phyloP scores from a whole-genome alignment of 805 yeast species.

The Sugiyamaella chiloensis region DNA sequence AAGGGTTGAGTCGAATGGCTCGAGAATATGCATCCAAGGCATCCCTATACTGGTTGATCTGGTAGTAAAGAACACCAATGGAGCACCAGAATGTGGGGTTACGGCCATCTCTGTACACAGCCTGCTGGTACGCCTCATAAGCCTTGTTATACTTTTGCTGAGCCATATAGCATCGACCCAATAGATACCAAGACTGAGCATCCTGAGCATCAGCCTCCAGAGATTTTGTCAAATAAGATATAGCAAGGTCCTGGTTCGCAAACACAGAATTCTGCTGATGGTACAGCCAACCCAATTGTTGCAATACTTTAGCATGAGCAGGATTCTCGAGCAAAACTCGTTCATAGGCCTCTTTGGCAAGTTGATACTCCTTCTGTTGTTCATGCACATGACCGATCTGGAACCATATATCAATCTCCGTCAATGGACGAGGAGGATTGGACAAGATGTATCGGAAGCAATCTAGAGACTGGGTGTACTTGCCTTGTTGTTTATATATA shows the following conservation, averaged over 20 bases:
- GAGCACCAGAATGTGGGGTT: constrained; percentile 98
- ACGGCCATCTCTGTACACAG: constrained; percentile 93
- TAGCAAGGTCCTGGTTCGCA: constrained; percentile 79
- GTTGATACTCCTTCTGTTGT: constrained; percentile 84
- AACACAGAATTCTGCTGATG: constrained; percentile 64
- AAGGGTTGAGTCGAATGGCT: constrained; percentile 93
- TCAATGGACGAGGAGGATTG: constrained; percentile 92
- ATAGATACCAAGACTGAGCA: constrained; percentile 95
- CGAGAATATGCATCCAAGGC: constrained; percentile 97
- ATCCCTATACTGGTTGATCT: constrained; percentile 92
- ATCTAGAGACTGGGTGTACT: constrained; percentile 81
- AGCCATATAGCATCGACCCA: constrained; percentile 96
- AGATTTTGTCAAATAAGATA: constrained; percentile 78
- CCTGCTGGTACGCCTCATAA: constrained; percentile 97
- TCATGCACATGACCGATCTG: constrained; percentile 96
- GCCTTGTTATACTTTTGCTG: constrained; percentile 93
- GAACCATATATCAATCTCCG: constrained; percentile 98
- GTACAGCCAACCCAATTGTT: constrained; percentile 92
- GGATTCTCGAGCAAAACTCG: constrained; percentile 86
- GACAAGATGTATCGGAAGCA: constrained; percentile 89
- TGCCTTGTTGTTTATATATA: constrained; percentile 91
- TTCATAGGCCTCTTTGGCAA: constrained; percentile 94
- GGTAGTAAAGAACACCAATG: constrained; percentile 93
- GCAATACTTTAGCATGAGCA: constrained; percentile 91
- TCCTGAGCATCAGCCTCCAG: constrained; percentile 85